These are phyloP conservation scores for Sugiyamaella floridensis DNA, from an alignment of 805 yeast species.

Conservation along the genomic window DNA sequence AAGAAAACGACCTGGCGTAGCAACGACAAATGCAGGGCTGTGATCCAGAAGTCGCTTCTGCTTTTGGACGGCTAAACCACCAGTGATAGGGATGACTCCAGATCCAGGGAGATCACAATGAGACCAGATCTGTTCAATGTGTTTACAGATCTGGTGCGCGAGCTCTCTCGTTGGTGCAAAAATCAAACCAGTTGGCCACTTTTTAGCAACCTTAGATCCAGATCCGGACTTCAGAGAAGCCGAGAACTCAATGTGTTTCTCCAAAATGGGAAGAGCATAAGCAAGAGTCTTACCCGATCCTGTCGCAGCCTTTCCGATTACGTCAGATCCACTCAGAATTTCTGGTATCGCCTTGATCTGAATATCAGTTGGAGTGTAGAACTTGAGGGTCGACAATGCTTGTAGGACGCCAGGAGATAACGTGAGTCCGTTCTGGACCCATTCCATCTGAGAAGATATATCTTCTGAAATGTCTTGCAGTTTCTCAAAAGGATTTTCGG, in stretches of 20 bases:
- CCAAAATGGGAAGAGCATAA: conserved; percentile 86
- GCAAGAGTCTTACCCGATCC: conserved; percentile 98
- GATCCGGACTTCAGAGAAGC: background rate
- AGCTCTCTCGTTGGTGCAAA: conserved; percentile 96
- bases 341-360: conserved; percentile 70
- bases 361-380: conserved; percentile 72
- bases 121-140: conserved; percentile 46
- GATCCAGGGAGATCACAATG: conserved; percentile 46
- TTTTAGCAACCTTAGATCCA: conserved; percentile 9
- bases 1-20: conserved; percentile 90
- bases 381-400: conserved; percentile 55
- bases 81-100: conserved; percentile 75
- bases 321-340: conserved; percentile 66
- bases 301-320: conserved; percentile 93
- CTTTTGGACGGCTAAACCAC: conserved; percentile 90
- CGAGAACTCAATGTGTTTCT: conserved; percentile 40
- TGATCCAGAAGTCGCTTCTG: conserved; percentile 70
- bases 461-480: conserved; percentile 18
- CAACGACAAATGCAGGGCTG: conserved; percentile 75
- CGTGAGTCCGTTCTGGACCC: conserved; percentile 33
- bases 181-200: conserved; percentile 63
- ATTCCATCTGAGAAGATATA: conserved; percentile 26
- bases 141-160: conserved; percentile 87
- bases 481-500: conserved; percentile 18
- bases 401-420: conserved; percentile 48